Conservation (phyloP, 805 yeast genomes). For the Saturnispora zaruensis region DNA sequence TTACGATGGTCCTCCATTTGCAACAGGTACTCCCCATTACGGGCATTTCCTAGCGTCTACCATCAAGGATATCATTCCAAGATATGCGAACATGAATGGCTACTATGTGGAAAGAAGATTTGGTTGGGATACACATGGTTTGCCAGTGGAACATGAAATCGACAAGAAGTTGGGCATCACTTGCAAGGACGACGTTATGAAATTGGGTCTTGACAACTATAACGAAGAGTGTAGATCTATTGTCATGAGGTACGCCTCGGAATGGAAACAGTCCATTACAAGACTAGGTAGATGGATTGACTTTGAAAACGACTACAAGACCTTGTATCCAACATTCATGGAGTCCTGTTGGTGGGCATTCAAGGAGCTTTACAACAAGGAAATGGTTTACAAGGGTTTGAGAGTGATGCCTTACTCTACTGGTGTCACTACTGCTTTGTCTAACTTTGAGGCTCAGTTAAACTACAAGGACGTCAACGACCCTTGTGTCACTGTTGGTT, state of each 20-base stretch:
- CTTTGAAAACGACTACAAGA: constrained; percentile 96
- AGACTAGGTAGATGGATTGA: constrained; percentile 99
- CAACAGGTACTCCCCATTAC: constrained; percentile 98
- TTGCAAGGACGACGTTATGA: constrained; percentile 90
- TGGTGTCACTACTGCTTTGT: constrained; percentile 91
- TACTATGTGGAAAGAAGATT: constrained; percentile 93
- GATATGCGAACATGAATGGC: constrained; percentile 98
- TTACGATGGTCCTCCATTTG: constrained; percentile 99
- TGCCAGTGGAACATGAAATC: constrained; percentile 96
- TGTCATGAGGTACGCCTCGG: constrained; percentile 94
- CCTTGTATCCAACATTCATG: constrained; percentile 92
- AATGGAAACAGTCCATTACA: constrained; percentile 90
- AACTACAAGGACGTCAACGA: constrained; percentile 95
- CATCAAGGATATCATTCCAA: constrained; percentile 92
- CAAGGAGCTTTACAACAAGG: constrained; percentile 76
- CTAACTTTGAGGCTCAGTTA: constrained; percentile 97
- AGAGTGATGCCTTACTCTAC: constrained; percentile 99
- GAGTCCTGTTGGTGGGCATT: constrained; percentile 99
- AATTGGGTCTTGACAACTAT: constrained; percentile 88
- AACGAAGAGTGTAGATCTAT: constrained; percentile 92
- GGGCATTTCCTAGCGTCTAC: constrained; percentile 97
- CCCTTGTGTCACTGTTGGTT: constrained; percentile 92
- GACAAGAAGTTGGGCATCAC: constrained; percentile 94
- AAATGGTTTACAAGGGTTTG: constrained; percentile 86
- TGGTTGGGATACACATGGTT: constrained; percentile 99